Conservation (phyloP, 768 basidiomycete species). For the Naganishia kalamii region DNA sequence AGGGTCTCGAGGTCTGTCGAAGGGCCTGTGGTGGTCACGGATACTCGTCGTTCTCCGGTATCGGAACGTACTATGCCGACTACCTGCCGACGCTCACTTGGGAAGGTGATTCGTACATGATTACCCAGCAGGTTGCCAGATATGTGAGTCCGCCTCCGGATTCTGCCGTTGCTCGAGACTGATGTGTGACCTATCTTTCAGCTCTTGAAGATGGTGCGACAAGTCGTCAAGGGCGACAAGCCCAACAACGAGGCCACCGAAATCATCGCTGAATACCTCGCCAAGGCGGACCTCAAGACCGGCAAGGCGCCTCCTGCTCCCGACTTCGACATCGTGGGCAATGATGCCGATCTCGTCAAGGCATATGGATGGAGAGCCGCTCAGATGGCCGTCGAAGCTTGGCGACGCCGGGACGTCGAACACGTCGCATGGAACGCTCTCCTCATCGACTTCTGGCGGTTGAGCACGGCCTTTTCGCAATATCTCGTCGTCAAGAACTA, state of each 20-base stretch:
- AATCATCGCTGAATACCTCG: constrained; percentile 13
- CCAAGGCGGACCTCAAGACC: constrained; percentile 9
- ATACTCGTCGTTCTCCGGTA: constrained; percentile 32
- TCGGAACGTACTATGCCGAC: constrained; percentile 31
- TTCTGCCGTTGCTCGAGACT: background rate
- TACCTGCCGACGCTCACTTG: constrained; percentile 25
- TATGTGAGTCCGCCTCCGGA: background rate
- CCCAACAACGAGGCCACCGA: constrained; percentile 20
- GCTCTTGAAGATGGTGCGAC: constrained; percentile 19
- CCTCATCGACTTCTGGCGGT: constrained; percentile 14
- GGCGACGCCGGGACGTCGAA: background rate
- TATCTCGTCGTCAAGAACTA: constrained; percentile 39
- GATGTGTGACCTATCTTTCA: background rate
- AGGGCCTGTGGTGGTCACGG: constrained; percentile 42
- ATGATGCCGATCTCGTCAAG: constrained; percentile 22
- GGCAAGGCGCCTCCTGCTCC: background rate
- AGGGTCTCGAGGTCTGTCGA: constrained; percentile 37
- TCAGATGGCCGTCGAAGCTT: constrained; percentile 11
- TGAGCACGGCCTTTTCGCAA: constrained; percentile 37
- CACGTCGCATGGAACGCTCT: constrained; percentile 19
- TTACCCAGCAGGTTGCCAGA: constrained; percentile 22
- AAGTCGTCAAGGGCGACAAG: constrained; percentile 10
- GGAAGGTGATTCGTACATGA: constrained; percentile 24
- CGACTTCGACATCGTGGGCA: constrained; percentile 16
- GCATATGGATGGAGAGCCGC: constrained; percentile 23